A percentile compares a stretch with the other conserved stretches of the same genome.
Conservation (phyloP, 106 monocot species). For the Allium sativum region DNA sequence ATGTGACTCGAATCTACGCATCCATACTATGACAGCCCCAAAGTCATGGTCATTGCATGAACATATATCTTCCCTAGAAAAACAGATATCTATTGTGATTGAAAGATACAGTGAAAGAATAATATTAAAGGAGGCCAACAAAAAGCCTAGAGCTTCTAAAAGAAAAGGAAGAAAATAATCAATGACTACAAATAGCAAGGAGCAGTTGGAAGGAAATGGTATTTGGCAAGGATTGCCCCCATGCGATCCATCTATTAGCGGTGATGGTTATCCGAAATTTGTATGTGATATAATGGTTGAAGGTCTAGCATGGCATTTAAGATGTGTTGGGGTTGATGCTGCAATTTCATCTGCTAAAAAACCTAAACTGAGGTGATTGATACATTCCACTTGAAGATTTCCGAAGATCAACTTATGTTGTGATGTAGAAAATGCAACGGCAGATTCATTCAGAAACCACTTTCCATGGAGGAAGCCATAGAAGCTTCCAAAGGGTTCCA, state of each 20-base stretch:
- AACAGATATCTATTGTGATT: slow-evolving; percentile 24
- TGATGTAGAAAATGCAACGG: slow-evolving; percentile 98
- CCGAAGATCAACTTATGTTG: slow-evolving; percentile 85
- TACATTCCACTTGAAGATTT: slow-evolving; percentile 66
- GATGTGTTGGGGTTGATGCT: slow-evolving; percentile 98
- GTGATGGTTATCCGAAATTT: slow-evolving; percentile 86
- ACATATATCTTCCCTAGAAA: slow-evolving; percentile 22
- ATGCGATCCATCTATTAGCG: slow-evolving; percentile 75
- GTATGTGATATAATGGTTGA: slow-evolving; percentile 97
- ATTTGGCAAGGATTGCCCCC: slow-evolving; percentile 68
- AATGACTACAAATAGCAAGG: slow-evolving; percentile 21
- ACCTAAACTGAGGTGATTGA: slow-evolving; percentile 75
- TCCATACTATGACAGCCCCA: slow-evolving; percentile 8
- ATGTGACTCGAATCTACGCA: slow-evolving; percentile 8
- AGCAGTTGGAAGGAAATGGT: slow-evolving; percentile 16
- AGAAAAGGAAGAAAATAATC: slow-evolving; percentile 39
- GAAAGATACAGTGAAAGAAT: slow-evolving; percentile 56
- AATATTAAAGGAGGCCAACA: slow-evolving; percentile 69
- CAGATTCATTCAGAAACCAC: slow-evolving; percentile 78
- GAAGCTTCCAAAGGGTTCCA: slow-evolving; percentile 86
- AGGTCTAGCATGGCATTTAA: slow-evolving; percentile 2
- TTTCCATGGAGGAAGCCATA: slow-evolving; percentile 77
- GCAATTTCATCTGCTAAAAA: slow-evolving; percentile 63
- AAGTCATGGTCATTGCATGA: slow-evolving; percentile 7
- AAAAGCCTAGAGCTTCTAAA: slow-evolving; percentile 46